Conservation (phyloP, 768 basidiomycete genomes). For the Russula foetens region DNA sequence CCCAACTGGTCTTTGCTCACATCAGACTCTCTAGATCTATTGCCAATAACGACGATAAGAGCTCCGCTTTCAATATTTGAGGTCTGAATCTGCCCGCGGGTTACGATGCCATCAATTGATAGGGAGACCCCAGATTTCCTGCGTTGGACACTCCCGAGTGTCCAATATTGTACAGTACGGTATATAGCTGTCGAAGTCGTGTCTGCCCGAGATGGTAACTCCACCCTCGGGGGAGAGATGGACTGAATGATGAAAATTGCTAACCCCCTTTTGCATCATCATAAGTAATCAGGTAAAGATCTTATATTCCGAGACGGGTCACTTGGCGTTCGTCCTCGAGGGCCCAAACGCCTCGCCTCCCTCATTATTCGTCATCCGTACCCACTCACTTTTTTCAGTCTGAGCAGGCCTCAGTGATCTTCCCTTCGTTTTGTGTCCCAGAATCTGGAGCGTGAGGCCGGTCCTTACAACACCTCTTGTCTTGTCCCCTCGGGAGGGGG, state of each 20-base stretch:
- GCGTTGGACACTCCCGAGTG: too few relatives aligned
- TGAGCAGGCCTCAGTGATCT: conserved; percentile 13
- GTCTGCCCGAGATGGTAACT: too few relatives aligned
- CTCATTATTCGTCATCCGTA: background rate
- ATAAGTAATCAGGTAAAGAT: background rate
- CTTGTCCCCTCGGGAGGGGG: background rate
- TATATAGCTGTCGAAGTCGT: too few relatives aligned
- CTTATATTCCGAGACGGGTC: background rate
- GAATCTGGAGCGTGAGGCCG: background rate
- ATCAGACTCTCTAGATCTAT: too few relatives aligned
- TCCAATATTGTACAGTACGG: too few relatives aligned
- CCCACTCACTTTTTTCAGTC: conserved; percentile 1
- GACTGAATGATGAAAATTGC: background rate
- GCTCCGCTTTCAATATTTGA: too few relatives aligned
- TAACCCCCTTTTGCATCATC: background rate
- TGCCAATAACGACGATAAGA: too few relatives aligned
- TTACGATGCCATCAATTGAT: too few relatives aligned
- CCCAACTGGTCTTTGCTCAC: too few relatives aligned
- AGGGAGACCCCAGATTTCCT: too few relatives aligned
- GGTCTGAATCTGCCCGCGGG: too few relatives aligned
- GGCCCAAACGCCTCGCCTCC: background rate
- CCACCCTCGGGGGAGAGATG: too few relatives aligned
- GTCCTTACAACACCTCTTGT: background rate
- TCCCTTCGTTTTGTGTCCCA: background rate
- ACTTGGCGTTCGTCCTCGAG: background rate